A percentile compares a stretch with the other conserved stretches of the same genome.
These are phyloP conservation scores for Lentinula raphanica DNA, from an alignment of 768 basidiomycete species.

Conservation along the genomic window DNA sequence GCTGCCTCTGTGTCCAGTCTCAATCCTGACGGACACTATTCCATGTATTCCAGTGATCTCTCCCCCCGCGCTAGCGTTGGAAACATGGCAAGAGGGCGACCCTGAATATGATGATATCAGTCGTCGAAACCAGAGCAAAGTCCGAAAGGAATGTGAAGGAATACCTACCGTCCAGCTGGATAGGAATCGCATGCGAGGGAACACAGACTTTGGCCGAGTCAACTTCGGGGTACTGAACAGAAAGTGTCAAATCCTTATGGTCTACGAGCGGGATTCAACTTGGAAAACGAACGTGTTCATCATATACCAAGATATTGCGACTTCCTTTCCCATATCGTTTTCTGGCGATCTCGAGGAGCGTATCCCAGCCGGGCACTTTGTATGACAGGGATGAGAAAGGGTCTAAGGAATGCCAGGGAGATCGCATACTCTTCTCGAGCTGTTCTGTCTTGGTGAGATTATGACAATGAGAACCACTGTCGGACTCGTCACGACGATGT, in stretches of 20 bases:
- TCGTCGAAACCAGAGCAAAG: too few species aligned
- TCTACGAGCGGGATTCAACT: too few species aligned
- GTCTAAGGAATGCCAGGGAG: too few species aligned
- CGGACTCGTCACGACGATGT: too few species aligned
- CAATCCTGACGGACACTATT: neutral
- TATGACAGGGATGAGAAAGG: too few species aligned
- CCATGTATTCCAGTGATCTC: neutral
- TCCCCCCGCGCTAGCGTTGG: neutral
- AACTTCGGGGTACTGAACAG: neutral
- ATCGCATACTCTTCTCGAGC: too few species aligned
- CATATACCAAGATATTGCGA: neutral
- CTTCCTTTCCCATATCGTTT: neutral
- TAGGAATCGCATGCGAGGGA: neutral
- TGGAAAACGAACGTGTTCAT: neutral
- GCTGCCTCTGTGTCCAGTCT: too few species aligned
- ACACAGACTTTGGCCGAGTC: neutral
- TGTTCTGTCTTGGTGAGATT: too few species aligned
- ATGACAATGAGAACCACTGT: too few species aligned
- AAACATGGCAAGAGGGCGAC: neutral
- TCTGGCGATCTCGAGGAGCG: neutral
- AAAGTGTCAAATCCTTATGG: neutral
- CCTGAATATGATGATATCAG: neutral
- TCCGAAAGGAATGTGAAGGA: neutral
- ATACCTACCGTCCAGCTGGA: neutral
- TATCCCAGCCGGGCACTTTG: neutral